phyloP scores from a whole-genome alignment of 371 early-diverging fungal genomes.

The Mortierella sp. region DNA sequence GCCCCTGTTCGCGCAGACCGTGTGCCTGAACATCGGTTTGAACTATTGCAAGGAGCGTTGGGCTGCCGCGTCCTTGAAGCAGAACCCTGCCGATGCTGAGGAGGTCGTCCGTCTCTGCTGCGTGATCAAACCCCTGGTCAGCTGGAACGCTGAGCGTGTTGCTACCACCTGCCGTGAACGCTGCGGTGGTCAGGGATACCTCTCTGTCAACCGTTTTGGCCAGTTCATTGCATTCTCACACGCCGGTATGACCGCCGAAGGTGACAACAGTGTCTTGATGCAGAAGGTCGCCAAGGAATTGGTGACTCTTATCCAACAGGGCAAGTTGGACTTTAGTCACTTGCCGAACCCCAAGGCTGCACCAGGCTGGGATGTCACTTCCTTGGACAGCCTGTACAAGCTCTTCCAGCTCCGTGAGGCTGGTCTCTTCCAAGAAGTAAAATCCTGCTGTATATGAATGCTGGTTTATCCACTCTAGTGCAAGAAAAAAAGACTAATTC shows the following conservation, averaged over 20 bases:
- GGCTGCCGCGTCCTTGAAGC: slow-evolving; percentile 55
- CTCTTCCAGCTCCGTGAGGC: slow-evolving; percentile 63
- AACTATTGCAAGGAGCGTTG: slow-evolving; percentile 76
- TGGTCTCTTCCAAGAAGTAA: slow-evolving; percentile 60
- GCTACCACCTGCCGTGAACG: slow-evolving; percentile 76
- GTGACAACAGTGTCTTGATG: slow-evolving; percentile 79
- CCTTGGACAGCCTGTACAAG: slow-evolving; percentile 57
- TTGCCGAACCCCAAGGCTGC: slow-evolving; percentile 53
- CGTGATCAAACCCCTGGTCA: slow-evolving; percentile 78
- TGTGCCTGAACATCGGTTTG: slow-evolving; percentile 74
- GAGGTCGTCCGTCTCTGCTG: slow-evolving; percentile 78
- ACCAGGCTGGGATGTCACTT: slow-evolving; percentile 56
- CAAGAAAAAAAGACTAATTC: no score
- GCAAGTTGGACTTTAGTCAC: slow-evolving; percentile 53
- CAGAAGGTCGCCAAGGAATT: slow-evolving; percentile 82
- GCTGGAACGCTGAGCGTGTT: slow-evolving; percentile 75
- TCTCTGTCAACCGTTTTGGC: slow-evolving; percentile 67
- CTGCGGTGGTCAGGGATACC: slow-evolving; percentile 82
- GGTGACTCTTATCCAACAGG: slow-evolving; percentile 62
- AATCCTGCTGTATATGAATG: no score
- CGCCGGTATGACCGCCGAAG: slow-evolving; percentile 81
- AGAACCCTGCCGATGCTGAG: slow-evolving; percentile 58
- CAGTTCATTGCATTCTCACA: slow-evolving; percentile 61
- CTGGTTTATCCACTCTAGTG: no score
- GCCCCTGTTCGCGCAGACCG: slow-evolving; percentile 71